Evolutionary conservation across 257 asterid genomes (phyloP).

Genomic region (Solanum clarkiae): DNA sequence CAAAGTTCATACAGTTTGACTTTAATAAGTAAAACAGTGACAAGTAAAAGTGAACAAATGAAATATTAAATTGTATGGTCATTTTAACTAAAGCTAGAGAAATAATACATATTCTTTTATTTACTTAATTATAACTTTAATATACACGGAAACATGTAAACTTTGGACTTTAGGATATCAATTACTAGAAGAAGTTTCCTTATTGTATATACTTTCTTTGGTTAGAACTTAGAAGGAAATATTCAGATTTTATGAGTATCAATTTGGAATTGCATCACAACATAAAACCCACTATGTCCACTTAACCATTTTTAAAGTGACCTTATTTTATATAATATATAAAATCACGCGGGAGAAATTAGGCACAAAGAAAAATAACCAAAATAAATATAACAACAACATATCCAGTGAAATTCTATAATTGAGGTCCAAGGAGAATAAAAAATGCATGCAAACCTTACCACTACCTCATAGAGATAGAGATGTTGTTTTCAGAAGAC

Average conservation of each 20-base stretch:
- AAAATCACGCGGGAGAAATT: neutral
- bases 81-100: no score
- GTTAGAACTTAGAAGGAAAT: neutral
- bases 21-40: no score
- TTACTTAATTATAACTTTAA: neutral
- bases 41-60: no score
- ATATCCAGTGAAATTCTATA: no score
- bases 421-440: rapidly evolving
- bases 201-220: neutral
- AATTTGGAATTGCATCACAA: neutral
- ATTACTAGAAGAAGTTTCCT: neutral
- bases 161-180: neutral
- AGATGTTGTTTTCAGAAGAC: no score
- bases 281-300: neutral
- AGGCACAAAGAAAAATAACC: neutral
- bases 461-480: no score
- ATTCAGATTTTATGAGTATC: neutral
- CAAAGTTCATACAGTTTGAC: no score
- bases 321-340: neutral
- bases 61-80: no score
- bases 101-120: neutral
- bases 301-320: neutral
- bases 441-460: no score
- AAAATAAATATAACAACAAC: neutral
- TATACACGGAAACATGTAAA: neutral